Evolutionary conservation across 1,284 basidiomycete species (phyloP).

Genomic region (Rhodotorula sp.): DNA sequence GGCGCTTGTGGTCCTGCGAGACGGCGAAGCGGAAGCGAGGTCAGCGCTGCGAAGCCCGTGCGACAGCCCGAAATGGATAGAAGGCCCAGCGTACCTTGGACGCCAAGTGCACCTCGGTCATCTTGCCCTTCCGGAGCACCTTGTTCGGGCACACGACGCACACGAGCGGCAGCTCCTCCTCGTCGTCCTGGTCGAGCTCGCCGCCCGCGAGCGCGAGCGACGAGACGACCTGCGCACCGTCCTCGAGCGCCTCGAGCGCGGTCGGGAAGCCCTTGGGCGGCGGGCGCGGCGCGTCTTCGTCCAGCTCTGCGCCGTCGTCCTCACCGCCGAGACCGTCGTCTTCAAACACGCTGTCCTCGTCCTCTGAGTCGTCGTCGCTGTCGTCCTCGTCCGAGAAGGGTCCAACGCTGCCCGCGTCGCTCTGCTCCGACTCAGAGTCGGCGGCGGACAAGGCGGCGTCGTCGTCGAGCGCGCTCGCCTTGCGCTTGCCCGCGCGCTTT

Average conservation of each 20-base stretch:
- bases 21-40: background rate
- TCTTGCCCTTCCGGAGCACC: conserved; percentile 37
- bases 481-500: conserved; percentile 20
- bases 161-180: conserved; percentile 28
- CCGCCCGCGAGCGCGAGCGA: conserved; percentile 4
- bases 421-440: too few species aligned
- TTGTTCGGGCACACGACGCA: conserved; percentile 42
- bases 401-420: too few species aligned
- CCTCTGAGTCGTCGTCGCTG: background rate
- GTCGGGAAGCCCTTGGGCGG: conserved; percentile 34
- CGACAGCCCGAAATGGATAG: background rate
- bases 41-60: too few species aligned
- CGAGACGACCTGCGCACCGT: conserved; percentile 18
- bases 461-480: conserved; percentile 13
- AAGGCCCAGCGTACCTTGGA: conserved; percentile 25
- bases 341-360: conserved; percentile 1
- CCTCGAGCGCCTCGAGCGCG: conserved; percentile 27
- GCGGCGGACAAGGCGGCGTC: background rate
- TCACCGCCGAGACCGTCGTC: conserved; percentile 16
- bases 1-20: conserved; percentile 36
- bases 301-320: conserved; percentile 14
- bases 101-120: conserved; percentile 38
- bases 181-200: conserved; percentile 2
- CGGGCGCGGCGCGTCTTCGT: conserved; percentile 21
- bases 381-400: background rate